phyloP scores from a whole-genome alignment of 2,329 filamentous ascomycete species.

The Chrysoporthe puriensis region DNA sequence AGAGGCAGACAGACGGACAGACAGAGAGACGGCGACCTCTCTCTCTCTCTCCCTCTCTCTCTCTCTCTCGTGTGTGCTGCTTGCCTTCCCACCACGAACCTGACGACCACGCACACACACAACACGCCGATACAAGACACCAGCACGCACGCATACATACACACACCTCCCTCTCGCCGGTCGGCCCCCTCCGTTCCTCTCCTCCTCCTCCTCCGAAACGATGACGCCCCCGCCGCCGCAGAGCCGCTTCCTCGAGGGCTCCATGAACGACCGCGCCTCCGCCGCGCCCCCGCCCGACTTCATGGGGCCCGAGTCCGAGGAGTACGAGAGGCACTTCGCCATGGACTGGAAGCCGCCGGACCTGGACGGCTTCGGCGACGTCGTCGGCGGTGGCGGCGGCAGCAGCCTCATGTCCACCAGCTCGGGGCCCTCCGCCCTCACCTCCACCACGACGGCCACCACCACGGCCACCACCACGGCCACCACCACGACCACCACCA shows the following conservation, averaged over 20 bases:
- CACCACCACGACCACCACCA: too few relatives aligned
- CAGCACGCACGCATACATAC: not conserved
- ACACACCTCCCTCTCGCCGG: not conserved
- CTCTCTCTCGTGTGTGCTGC: too few relatives aligned
- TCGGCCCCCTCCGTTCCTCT: not conserved
- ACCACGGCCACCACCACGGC: too few relatives aligned
- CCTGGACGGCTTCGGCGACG: slow-evolving; percentile 11
- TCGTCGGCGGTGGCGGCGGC: slow-evolving; percentile 3
- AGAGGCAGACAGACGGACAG: too few relatives aligned
- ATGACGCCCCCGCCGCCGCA: slow-evolving; percentile 33
- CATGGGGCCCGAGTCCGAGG: slow-evolving; percentile 48
- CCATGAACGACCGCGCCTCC: slow-evolving; percentile 82
- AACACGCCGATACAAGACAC: not conserved
- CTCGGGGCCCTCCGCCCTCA: slow-evolving; percentile 2
- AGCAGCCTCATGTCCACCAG: slow-evolving; percentile 20
- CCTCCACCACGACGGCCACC: too few relatives aligned
- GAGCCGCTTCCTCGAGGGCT: slow-evolving; percentile 75
- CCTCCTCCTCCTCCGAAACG: not conserved
- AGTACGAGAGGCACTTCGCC: slow-evolving; percentile 34
- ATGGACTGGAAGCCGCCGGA: slow-evolving; percentile 28
- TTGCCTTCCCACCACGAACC: too few relatives aligned
- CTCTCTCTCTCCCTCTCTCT: too few relatives aligned
- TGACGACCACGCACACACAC: too few relatives aligned
- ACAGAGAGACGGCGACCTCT: too few relatives aligned
- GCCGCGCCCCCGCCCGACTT: slow-evolving; percentile 71